Conservation (phyloP, 164 flowering plant genomes). For the Akebia trifoliata region DNA sequence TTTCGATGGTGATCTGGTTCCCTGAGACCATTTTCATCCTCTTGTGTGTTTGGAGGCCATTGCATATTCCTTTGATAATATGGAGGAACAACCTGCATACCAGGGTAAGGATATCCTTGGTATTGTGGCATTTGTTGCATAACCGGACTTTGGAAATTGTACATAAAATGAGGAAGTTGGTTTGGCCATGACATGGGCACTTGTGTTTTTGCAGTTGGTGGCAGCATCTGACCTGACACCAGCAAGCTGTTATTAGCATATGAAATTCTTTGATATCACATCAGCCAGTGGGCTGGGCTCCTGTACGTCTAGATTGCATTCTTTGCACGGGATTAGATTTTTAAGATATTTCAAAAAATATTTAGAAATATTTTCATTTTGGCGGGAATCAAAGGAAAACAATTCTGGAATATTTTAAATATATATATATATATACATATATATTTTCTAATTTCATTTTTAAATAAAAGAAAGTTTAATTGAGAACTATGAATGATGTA, state of each 20-base stretch:
- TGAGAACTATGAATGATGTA: no score
- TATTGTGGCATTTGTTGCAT: slow-evolving; percentile 50
- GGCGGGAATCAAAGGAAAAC: no score
- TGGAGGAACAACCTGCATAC: slow-evolving; percentile 51
- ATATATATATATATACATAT: no score
- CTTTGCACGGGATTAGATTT: background rate
- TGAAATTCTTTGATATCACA: slow-evolving; percentile 5
- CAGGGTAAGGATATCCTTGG: slow-evolving; percentile 58
- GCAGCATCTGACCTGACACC: slow-evolving; percentile 29
- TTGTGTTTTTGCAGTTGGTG: slow-evolving; percentile 44
- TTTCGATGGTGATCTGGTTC: slow-evolving; percentile 28
- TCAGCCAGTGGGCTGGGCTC: background rate
- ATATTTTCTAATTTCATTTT: no score
- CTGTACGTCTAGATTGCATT: background rate
- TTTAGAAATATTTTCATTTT: no score
- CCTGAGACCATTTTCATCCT: slow-evolving; percentile 21
- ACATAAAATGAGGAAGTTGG: slow-evolving; percentile 61
- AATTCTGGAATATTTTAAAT: no score
- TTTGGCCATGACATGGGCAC: slow-evolving; percentile 60
- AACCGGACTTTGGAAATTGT: slow-evolving; percentile 46
- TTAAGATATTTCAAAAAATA: background rate
- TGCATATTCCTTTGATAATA: slow-evolving; percentile 59
- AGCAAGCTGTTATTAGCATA: slow-evolving; percentile 35
- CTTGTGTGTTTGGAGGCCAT: slow-evolving; percentile 54
- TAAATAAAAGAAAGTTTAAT: no score